Evolutionary conservation across 2,329 filamentous ascomycete species (phyloP).

Genomic region (Aspergillus hortae): DNA sequence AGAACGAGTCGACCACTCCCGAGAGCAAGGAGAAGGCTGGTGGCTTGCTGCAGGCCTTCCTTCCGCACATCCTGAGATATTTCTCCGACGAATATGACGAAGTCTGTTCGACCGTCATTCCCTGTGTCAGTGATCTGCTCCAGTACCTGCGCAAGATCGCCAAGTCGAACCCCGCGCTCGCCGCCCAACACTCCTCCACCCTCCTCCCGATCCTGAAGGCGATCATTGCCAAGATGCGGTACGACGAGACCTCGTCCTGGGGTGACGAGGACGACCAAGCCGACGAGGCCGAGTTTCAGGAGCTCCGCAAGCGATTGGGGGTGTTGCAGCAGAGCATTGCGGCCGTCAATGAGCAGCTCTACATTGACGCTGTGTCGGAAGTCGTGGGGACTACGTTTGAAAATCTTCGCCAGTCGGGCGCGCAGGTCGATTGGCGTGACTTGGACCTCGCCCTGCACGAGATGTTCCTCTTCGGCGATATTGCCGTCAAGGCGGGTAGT

Average conservation of each 20-base stretch:
- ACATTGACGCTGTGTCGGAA: constrained; percentile 81
- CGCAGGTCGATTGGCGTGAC: constrained; percentile 87
- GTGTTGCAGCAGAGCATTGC: constrained; percentile 90
- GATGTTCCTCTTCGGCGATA: constrained; percentile 92
- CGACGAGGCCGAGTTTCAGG: constrained; percentile 95
- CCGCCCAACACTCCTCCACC: constrained; percentile 73
- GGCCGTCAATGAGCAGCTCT: constrained; percentile 80
- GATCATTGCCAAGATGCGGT: constrained; percentile 94
- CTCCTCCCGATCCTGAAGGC: constrained; percentile 84
- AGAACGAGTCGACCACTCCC: constrained; percentile 60
- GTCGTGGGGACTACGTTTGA: constrained; percentile 86
- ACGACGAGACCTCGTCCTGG: constrained; percentile 92
- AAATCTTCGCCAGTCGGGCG: constrained; percentile 68
- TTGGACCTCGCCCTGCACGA: constrained; percentile 90
- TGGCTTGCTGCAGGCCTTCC: constrained; percentile 74
- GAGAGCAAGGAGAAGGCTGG: constrained; percentile 72
- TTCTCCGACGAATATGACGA: constrained; percentile 98
- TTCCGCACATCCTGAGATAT: constrained; percentile 85
- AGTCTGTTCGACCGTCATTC: constrained; percentile 92
- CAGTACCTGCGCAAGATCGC: constrained; percentile 83
- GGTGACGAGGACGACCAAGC: constrained; percentile 91
- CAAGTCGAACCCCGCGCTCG: constrained; percentile 60
- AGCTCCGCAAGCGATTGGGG: constrained; percentile 84
- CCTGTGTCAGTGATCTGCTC: constrained; percentile 85
- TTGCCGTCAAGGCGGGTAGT: constrained; percentile 83